Evolutionary conservation across 139 green algal species (phyloP), one percentile per base, ranked within the genome.

Genomic region (Chlamydomonas asymmetrica): DNA sequence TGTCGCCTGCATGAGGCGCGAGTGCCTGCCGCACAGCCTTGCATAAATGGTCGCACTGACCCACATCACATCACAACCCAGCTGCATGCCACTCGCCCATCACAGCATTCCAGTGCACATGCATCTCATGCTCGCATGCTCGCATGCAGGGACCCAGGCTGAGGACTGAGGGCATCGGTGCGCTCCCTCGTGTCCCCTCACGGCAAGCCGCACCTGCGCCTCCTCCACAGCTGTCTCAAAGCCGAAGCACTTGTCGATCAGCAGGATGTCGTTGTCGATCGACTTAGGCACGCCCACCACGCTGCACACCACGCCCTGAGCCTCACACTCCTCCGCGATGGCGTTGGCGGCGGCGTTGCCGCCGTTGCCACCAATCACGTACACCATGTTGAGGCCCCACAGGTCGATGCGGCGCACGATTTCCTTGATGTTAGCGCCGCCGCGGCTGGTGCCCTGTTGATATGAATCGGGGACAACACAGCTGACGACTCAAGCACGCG

Each of bases 201-300:
- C 83, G 38, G 83, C 57, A 62, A 88, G 69, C 0, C 85, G 78
- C 3, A 70, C 49, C 81, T 97, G 88, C 22, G 90, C 87, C 72
- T 97, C 92, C 74, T 97, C 90, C 62, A 95, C 90, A 9, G 92
- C 92, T 1, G 92, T 97, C 78, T 97, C 88, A 84, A 93, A 97
- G 1, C 90, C 90, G 71, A 94, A 94, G 76, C 84, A 91, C 74
- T 82, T 81, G 45, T 81, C 79, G 34, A 80, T 71, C n/a, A 91
- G 66, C 61, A 97, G 85, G 77, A 99, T 98, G 88, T 99, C 96
- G 63, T 99, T 99, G 80, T 99, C 96, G 34, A 99, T 99, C 35
- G 93, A 98, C 87, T 99, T 99, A 37, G 96, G 96, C 56, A 99
- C 88, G 31, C 92, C 94, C 50, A 96, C 86, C 27, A 98, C 91